Evolutionary conservation across 2,329 filamentous ascomycete genomes (phyloP).

Genomic region (Zymoseptoria ardabiliae): DNA sequence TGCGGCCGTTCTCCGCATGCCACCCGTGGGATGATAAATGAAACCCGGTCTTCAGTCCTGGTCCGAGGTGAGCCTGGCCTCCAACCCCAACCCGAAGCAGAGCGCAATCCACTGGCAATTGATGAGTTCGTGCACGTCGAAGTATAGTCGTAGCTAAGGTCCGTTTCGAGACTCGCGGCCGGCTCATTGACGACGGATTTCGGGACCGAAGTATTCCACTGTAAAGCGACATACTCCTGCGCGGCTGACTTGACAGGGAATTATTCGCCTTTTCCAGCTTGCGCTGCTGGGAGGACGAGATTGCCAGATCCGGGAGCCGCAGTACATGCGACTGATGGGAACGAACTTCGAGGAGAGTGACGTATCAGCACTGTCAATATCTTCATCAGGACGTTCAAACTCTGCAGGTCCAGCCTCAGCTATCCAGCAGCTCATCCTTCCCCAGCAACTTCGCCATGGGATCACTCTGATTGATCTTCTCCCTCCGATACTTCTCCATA

Average conservation of each 20-base stretch:
- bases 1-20: too few species aligned
- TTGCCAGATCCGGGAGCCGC: too few species aligned
- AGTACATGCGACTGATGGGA: background rate
- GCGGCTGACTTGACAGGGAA: background rate
- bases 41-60: too few species aligned
- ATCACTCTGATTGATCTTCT: conserved; percentile 66
- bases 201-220: background rate
- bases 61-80: too few species aligned
- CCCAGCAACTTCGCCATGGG: conserved; percentile 80
- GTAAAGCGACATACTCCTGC: background rate
- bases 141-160: background rate
- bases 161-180: background rate
- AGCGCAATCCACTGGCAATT: background rate
- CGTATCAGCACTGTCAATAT: background rate
- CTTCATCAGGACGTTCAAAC: background rate
- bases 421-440: conserved; percentile 57
- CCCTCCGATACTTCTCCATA: conserved; percentile 76
- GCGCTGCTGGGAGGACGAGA: background rate
- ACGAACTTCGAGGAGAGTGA: background rate
- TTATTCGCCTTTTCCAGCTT: background rate
- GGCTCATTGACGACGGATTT: background rate
- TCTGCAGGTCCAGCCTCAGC: background rate
- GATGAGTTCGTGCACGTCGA: background rate
- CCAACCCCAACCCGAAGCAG: too few species aligned
- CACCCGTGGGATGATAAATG: too few species aligned